Evolutionary conservation across 2,329 filamentous ascomycete genomes (phyloP), one percentile per base, ranked within the genome.

Genomic region (Xylariaceae sp.): DNA sequence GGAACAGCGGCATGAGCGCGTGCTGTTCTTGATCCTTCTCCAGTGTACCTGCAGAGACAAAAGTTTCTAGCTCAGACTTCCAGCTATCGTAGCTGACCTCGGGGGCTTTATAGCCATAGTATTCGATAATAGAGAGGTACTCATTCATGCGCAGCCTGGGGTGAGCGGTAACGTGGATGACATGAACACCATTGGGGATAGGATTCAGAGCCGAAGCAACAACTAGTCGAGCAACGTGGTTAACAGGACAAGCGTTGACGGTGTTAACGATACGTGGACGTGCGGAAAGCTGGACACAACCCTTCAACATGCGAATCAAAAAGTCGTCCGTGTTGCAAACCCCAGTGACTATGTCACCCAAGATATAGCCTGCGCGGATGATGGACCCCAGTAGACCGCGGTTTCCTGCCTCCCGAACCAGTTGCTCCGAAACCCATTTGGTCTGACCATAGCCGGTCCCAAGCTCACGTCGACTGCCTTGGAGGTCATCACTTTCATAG

Each of bases 391-490:
- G 78, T 1, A 97, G 83, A 11, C 93, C 93, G 53, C 91, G 83
- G 53, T 79, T 79, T 46, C 92, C 91, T 21, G 93, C 93, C 71
- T 91, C 89, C 21, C 90, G 83, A 23, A 92, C 84, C 43, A 97
- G 79, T 47, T 83, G 76, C 66, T 87, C 84, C 6, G 28, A 36
- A 3, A 39, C 58, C 92, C 92, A 97, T 77, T 98, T 97, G 63
- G 85, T 87, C 73, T 96, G 93, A 2, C 93, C 93, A 68, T 97
- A 97, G 6, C 94, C 93, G 1, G 91, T 96, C 31, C 86, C 87
- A 1, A 97, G 84, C 24, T 91, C 91, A 48, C 80, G 87, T 36
- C 86, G 82, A 68, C 90, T 93, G 50, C 92, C 91, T 65, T 85
- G 79, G 58, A 97, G 80, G 63, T 94, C 87, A 70, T 97, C 92